Conservation (phyloP, 768 basidiomycete genomes). For the Pisolithus albus region DNA sequence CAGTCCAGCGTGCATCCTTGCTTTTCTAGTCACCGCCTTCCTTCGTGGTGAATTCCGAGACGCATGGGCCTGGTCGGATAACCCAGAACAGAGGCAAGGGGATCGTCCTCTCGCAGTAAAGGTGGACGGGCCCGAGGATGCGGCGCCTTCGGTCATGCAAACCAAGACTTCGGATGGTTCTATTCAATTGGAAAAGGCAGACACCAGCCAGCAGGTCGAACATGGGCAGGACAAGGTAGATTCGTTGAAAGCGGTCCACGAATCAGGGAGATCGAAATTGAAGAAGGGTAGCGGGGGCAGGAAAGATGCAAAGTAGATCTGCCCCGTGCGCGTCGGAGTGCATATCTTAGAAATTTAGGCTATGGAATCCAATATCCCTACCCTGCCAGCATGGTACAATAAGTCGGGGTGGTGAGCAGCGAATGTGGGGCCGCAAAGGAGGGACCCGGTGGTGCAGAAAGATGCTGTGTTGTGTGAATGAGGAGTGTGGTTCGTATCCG, state of each 20-base stretch:
- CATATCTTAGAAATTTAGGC: no score
- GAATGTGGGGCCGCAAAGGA: background rate
- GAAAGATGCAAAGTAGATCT: slow-evolving; percentile 9
- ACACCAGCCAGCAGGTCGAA: slow-evolving; percentile 9
- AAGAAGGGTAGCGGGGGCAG: slow-evolving; percentile 14
- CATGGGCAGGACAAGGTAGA: background rate
- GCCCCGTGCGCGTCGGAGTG: background rate
- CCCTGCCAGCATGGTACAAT: no score
- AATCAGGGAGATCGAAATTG: slow-evolving; percentile 10
- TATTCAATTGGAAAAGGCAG: slow-evolving; percentile 12
- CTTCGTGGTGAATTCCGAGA: slow-evolving; percentile 62
- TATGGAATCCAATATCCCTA: no score
- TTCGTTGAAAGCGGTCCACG: slow-evolving; percentile 1
- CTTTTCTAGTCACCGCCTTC: slow-evolving; percentile 54
- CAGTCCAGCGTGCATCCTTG: slow-evolving; percentile 72
- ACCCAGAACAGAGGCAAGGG: slow-evolving; percentile 26
- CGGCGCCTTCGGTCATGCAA: slow-evolving; percentile 3
- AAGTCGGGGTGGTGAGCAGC: no score
- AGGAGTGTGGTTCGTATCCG: background rate
- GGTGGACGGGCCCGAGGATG: background rate
- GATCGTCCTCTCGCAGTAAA: background rate
- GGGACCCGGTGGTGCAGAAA: background rate
- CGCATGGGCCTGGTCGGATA: slow-evolving; percentile 71
- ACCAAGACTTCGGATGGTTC: slow-evolving; percentile 6
- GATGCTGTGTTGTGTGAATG: background rate